A percentile compares a stretch with the other conserved stretches of the same genome.
Conservation (phyloP, 1,139 yeast genomes). For the Saccharomyces uvarum region DNA sequence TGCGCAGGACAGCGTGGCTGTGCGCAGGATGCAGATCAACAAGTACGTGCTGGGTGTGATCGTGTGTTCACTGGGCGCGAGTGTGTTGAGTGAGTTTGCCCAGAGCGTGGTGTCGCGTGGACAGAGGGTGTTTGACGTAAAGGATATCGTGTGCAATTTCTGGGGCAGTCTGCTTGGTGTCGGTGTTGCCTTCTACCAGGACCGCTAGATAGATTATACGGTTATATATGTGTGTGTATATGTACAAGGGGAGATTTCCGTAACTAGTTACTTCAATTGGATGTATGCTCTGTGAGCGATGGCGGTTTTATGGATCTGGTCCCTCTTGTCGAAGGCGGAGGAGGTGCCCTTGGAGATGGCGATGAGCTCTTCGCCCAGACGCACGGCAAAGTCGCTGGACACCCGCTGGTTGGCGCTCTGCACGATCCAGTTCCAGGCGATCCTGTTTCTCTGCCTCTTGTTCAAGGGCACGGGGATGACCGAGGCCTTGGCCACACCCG, state of each 20-base stretch:
- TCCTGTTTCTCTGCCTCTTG: slow-evolving; percentile 74
- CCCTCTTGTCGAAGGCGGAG: slow-evolving; percentile 76
- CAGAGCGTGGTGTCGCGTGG: slow-evolving; percentile 40
- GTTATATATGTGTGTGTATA: slow-evolving; percentile 4
- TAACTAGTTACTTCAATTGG: slow-evolving; percentile 36
- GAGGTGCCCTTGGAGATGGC: slow-evolving; percentile 73
- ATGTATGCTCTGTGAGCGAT: slow-evolving; percentile 73
- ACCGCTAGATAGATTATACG: slow-evolving; percentile 3
- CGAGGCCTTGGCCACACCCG: slow-evolving; percentile 78
- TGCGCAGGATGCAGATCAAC: slow-evolving; percentile 24
- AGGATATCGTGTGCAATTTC: slow-evolving; percentile 43
- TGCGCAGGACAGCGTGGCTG: background rate
- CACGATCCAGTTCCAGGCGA: slow-evolving; percentile 83
- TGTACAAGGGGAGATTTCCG: slow-evolving; percentile 1
- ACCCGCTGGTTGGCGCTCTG: slow-evolving; percentile 77
- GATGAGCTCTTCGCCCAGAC: slow-evolving; percentile 83
- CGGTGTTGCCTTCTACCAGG: slow-evolving; percentile 8
- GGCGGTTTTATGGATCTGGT: slow-evolving; percentile 77
- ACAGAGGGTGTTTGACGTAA: slow-evolving; percentile 40
- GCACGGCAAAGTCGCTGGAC: slow-evolving; percentile 73
- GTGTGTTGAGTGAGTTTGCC: slow-evolving; percentile 46
- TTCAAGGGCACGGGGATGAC: slow-evolving; percentile 78
- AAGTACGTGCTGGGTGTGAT: slow-evolving; percentile 35
- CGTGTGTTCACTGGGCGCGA: slow-evolving; percentile 40
- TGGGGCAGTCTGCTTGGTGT: slow-evolving; percentile 29